Base-by-base conservation (phyloP, 2,329 filamentous ascomycete genomes). In the Venturia effusa region DNA sequence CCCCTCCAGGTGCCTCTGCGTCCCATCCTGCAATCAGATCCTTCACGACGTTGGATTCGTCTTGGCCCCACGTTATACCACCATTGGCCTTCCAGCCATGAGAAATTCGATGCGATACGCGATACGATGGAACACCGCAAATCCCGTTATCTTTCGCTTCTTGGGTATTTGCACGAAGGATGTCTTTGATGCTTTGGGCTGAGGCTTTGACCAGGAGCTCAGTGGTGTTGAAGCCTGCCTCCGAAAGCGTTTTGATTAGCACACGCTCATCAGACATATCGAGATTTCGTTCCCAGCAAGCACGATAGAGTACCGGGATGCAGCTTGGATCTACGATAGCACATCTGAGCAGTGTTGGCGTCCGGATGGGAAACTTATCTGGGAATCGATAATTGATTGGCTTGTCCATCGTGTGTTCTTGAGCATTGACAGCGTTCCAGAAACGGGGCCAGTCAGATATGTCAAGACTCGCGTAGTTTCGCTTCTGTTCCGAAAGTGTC, bases 1-100 rank as follows among this genome's bases (percentile, higher is more conserved):
- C 19, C 7, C 27, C 30, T n/a, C 34, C 37, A 39, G 37, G 37
- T 43, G 8, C 37, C 10, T 43, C 59, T 60, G 4, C 63, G 51
- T 70, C 66, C 72, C 73, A 74, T 2, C 73, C 73, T 2, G 69
- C 69, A 48, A 74, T 72, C 37, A 73, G 19, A 64, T 74, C 73
- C 59, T 74, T 71, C 0, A 74, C 69, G 0, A 74, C 70, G 60
- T 69, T 71, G 3, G 63, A 69, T 59, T 74, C 71, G 37, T 74
- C 73, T 39, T 74, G 72, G 8, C 73, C 73, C 73, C 73, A 74
- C 1, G 73, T 65, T 32, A 73, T 30, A 0, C 70, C 71, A 43
- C 71, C 70, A 4, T 65, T 65, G 15, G 66, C 39, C 17, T 69
- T 59, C 68, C 69, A 72, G 10, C 62, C 57, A 0, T 22, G 34